Percentiles rank a stretch among this genome's conserved stretches.
Evolutionary conservation across 768 basidiomycete species (phyloP).

Genomic region (Boletellus ananiceps): DNA sequence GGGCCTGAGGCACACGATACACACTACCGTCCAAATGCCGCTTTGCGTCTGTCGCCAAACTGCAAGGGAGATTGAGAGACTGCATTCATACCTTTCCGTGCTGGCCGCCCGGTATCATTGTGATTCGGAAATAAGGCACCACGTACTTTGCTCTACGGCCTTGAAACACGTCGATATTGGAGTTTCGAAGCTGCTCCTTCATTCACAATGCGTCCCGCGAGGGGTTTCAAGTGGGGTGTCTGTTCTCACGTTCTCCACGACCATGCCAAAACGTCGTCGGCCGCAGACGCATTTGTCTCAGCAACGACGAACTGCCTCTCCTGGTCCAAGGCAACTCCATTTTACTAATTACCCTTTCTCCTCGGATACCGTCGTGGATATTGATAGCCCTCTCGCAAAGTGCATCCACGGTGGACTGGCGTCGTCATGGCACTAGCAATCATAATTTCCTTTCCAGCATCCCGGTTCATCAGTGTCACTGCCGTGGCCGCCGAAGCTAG

Average conservation of each 20-base stretch:
- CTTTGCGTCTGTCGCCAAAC: not conserved
- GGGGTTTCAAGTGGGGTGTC: constrained; percentile 3
- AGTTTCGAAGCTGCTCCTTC: not conserved
- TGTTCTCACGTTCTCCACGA: not conserved
- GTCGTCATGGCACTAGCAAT: not conserved
- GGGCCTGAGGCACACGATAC: not conserved
- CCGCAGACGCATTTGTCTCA: too few relatives aligned
- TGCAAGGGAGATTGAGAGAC: not conserved
- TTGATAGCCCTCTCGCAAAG: not conserved
- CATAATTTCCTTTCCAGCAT: not conserved
- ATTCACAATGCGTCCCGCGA: constrained; percentile 1
- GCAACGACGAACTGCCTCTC: too few relatives aligned
- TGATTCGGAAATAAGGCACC: too few relatives aligned
- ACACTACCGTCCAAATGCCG: not conserved
- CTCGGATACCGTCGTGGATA: not conserved
- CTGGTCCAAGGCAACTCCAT: too few relatives aligned
- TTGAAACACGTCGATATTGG: not conserved
- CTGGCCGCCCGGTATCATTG: too few relatives aligned
- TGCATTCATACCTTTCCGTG: not conserved
- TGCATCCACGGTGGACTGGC: not conserved
- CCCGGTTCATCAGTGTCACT: not conserved
- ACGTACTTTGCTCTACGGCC: not conserved
- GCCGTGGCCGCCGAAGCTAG: not conserved
- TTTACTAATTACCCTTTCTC: not conserved
- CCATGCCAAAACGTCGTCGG: not conserved